These are phyloP conservation scores for Cytospora chrysosperma DNA, from an alignment of 2,329 filamentous ascomycete genomes.

Conservation along the genomic window DNA sequence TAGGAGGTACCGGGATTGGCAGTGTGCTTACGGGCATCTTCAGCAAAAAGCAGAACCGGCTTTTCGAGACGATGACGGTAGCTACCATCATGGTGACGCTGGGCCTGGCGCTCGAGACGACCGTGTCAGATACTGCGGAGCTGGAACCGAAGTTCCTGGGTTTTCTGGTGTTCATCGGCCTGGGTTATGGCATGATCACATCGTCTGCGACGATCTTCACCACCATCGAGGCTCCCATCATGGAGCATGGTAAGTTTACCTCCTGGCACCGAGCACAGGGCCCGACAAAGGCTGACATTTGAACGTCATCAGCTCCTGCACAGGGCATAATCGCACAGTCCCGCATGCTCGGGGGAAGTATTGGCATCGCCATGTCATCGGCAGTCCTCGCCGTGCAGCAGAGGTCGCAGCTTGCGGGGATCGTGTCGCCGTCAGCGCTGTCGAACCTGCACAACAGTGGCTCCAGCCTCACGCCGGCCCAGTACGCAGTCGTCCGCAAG, in stretches of 20 bases:
- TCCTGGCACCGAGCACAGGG: neutral
- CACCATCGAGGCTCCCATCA: slow-evolving; percentile 40
- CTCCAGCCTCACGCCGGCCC: slow-evolving; percentile 29
- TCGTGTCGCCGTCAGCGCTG: slow-evolving; percentile 22
- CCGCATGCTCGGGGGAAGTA: slow-evolving; percentile 52
- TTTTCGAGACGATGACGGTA: slow-evolving; percentile 43
- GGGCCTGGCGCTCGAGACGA: slow-evolving; percentile 48
- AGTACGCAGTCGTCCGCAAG: slow-evolving; percentile 36
- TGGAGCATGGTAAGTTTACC: slow-evolving; percentile 45
- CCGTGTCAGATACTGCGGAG: slow-evolving; percentile 33
- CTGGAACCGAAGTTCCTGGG: slow-evolving; percentile 48
- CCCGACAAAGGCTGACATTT: slow-evolving; percentile 22
- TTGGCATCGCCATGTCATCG: slow-evolving; percentile 54
- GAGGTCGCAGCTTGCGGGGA: slow-evolving; percentile 31
- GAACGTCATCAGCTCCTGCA: slow-evolving; percentile 41
- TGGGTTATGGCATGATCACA: slow-evolving; percentile 52
- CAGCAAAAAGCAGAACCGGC: slow-evolving; percentile 41
- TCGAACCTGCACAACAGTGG: slow-evolving; percentile 23
- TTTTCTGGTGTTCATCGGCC: slow-evolving; percentile 50
- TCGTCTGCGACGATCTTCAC: slow-evolving; percentile 48
- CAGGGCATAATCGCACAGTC: slow-evolving; percentile 54
- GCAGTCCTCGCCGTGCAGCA: slow-evolving; percentile 42
- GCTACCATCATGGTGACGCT: slow-evolving; percentile 45
- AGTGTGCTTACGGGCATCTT: slow-evolving; percentile 43
- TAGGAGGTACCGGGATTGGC: slow-evolving; percentile 47